Evolutionary conservation across 345 rosid genomes (phyloP).

Genomic region (Ailanthus altissimus): DNA sequence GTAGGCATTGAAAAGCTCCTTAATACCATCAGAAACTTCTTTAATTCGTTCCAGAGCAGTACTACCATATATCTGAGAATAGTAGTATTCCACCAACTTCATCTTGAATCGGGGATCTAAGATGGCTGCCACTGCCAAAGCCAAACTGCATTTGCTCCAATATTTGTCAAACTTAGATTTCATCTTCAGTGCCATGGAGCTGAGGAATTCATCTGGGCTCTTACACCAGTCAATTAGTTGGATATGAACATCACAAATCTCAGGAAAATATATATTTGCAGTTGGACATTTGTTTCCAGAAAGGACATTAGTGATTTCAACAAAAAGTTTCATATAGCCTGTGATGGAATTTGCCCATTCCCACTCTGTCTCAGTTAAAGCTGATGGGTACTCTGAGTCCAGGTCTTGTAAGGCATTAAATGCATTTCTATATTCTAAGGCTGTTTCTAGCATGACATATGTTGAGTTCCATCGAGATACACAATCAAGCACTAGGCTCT

Average conservation of each 20-base stretch:
- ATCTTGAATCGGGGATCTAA: slow-evolving; percentile 94
- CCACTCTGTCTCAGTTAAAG: slow-evolving; percentile 78
- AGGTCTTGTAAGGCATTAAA: slow-evolving; percentile 67
- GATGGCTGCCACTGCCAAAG: slow-evolving; percentile 83
- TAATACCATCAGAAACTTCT: slow-evolving; percentile 77
- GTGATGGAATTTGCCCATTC: slow-evolving; percentile 63
- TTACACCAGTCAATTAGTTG: slow-evolving; percentile 91
- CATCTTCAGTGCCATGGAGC: slow-evolving; percentile 71
- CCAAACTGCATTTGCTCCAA: slow-evolving; percentile 90
- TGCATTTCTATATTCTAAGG: slow-evolving; percentile 60
- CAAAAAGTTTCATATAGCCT: slow-evolving; percentile 58
- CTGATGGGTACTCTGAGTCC: slow-evolving; percentile 50
- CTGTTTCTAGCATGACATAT: slow-evolving; percentile 74
- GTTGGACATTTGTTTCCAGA: slow-evolving; percentile 64
- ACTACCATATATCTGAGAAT: slow-evolving; percentile 91
- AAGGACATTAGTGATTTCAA: slow-evolving; percentile 60
- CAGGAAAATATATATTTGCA: slow-evolving; percentile 84
- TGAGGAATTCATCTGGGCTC: slow-evolving; percentile 63
- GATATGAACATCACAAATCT: slow-evolving; percentile 81
- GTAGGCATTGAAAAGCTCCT: slow-evolving; percentile 80
- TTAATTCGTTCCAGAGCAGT: slow-evolving; percentile 81
- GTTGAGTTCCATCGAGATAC: slow-evolving; percentile 74
- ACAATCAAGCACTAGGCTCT: slow-evolving; percentile 61
- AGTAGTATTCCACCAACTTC: slow-evolving; percentile 93
- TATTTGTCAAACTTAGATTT: slow-evolving; percentile 76